Percentiles rank a stretch among this genome's conserved stretches.
Conservation (phyloP, 2,329 filamentous ascomycete species). For the Neofusicoccum laricinum region DNA sequence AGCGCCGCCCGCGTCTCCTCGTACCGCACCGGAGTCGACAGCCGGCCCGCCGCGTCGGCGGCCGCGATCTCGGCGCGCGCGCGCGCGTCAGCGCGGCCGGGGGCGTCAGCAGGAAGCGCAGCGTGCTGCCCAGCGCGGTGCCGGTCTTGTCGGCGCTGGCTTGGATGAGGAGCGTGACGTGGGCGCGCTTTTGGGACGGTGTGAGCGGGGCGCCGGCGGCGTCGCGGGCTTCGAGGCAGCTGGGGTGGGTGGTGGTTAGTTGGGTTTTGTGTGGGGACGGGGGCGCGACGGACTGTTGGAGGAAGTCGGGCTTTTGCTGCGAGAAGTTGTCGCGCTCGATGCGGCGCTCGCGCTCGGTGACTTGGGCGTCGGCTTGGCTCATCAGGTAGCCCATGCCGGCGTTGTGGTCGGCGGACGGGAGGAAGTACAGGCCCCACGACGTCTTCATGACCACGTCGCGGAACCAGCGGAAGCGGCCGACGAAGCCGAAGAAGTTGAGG, state of each 20-base stretch:
- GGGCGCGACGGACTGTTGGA: conserved; percentile 27
- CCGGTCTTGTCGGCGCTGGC: conserved; percentile 37
- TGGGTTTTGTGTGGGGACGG: conserved; percentile 15
- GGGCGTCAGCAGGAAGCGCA: conserved; percentile 27
- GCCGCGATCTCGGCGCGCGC: conserved; percentile 25
- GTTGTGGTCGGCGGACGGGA: conserved; percentile 30
- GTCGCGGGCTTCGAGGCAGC: conserved; percentile 33
- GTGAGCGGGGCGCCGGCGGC: conserved; percentile 29
- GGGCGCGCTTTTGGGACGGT: conserved; percentile 32
- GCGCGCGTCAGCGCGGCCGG: conserved; percentile 20
- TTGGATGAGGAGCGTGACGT: conserved; percentile 38
- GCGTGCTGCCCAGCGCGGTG: conserved; percentile 32
- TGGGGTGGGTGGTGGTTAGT: not conserved
- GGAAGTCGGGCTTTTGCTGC: conserved; percentile 29
- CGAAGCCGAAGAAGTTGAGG: conserved; percentile 38
- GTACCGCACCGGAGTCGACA: conserved; percentile 27
- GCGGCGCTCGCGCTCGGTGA: conserved; percentile 31
- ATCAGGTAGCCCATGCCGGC: conserved; percentile 39
- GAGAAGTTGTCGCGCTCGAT: conserved; percentile 17
- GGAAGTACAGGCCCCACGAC: conserved; percentile 22
- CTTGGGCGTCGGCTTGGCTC: conserved; percentile 29
- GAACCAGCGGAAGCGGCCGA: conserved; percentile 22
- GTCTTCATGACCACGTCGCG: conserved; percentile 34
- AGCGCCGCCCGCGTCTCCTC: conserved; percentile 32
- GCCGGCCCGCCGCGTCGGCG: conserved; percentile 22